Evolutionary conservation across 129 eudicot species (phyloP).

Genomic region (Gnaphalium uliginosum): DNA sequence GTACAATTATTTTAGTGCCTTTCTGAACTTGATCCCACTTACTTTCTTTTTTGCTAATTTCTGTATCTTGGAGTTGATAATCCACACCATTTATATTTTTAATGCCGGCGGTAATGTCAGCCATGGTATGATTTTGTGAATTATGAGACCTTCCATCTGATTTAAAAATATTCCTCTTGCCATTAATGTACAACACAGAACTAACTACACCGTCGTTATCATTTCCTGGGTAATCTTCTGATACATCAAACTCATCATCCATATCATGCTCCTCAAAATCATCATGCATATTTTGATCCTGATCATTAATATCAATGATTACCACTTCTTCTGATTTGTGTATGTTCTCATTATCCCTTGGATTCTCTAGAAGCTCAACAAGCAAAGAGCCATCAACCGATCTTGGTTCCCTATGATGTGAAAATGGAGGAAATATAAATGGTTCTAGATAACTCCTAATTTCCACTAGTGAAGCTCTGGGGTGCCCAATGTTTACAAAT

Average conservation of each 20-base stretch:
- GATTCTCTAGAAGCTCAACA: slow-evolving; percentile 42
- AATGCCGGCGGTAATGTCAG: slow-evolving; percentile 14
- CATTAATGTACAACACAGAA: slow-evolving; percentile 37
- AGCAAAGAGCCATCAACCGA: slow-evolving; percentile 37
- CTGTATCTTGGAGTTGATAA: slow-evolving; percentile 34
- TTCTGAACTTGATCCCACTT: slow-evolving; percentile 73
- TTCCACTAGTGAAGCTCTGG: slow-evolving; percentile 71
- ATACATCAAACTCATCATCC: slow-evolving; percentile 49
- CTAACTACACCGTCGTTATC: slow-evolving; percentile 52
- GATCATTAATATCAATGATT: slow-evolving; percentile 41
- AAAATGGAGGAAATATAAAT: slow-evolving; percentile 72
- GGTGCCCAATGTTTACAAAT: slow-evolving; percentile 82
- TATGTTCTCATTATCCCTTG: slow-evolving; percentile 40
- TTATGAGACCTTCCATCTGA: slow-evolving; percentile 39
- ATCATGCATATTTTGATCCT: slow-evolving; percentile 36
- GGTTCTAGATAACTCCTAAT: slow-evolving; percentile 62
- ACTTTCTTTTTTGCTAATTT: slow-evolving; percentile 32
- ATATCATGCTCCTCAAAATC: slow-evolving; percentile 63
- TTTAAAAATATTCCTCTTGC: slow-evolving; percentile 35
- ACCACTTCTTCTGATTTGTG: slow-evolving; percentile 38
- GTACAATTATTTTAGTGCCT: slow-evolving; percentile 91
- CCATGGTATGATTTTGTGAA: slow-evolving; percentile 29
- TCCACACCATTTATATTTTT: slow-evolving; percentile 22
- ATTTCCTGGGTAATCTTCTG: slow-evolving; percentile 46
- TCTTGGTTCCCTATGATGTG: slow-evolving; percentile 39